A percentile compares a stretch with the other conserved stretches of the same genome.
phyloP scores from a whole-genome alignment of 2,329 filamentous ascomycete genomes.

The Colletotrichum sp. region DNA sequence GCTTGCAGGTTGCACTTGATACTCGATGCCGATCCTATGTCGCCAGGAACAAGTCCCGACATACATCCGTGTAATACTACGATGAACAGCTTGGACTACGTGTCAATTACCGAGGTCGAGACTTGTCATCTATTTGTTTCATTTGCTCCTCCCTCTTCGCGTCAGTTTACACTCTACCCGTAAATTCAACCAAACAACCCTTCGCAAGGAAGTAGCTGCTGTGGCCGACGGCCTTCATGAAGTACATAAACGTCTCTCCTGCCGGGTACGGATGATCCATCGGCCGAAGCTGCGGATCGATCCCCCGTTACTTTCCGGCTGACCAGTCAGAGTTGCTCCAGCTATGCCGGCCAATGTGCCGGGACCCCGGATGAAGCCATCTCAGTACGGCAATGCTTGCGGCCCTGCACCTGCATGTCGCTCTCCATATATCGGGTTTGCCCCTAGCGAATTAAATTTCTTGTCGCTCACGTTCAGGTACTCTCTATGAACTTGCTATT shows the following conservation, averaged over 20 bases:
- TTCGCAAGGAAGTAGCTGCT: not conserved
- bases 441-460: not conserved
- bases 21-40: not conserved
- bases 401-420: not conserved
- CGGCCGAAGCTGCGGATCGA: not conserved
- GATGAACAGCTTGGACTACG: not conserved
- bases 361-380: constrained; percentile 1
- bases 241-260: not conserved
- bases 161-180: not conserved
- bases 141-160: not conserved
- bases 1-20: not conserved
- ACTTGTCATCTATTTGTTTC: not conserved
- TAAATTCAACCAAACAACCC: not conserved
- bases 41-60: not conserved
- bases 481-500: not conserved
- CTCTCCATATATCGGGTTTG: not conserved
- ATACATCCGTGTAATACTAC: not conserved
- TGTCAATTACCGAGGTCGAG: not conserved
- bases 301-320: not conserved
- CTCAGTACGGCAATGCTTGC: constrained; percentile 16
- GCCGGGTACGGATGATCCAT: not conserved
- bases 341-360: not conserved
- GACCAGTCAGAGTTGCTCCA: not conserved
- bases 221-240: not conserved
- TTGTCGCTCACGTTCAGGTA: not conserved